phyloP scores from a whole-genome alignment of 139 green algal genomes.

The Haematococcus lacustris region DNA sequence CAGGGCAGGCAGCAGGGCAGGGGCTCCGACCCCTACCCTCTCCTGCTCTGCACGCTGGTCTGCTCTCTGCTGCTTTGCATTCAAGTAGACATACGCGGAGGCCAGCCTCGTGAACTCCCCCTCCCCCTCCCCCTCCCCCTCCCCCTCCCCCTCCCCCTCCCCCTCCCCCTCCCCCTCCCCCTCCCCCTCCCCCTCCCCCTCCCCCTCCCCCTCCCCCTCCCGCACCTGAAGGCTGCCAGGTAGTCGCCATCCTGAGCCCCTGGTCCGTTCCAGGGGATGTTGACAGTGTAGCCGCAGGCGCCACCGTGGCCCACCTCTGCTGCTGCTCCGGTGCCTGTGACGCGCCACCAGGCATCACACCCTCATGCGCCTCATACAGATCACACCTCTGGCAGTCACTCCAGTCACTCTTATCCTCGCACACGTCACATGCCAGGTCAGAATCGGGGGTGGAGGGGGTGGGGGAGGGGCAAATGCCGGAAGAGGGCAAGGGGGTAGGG shows the following conservation, averaged over 20 bases:
- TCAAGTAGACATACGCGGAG: neutral
- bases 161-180: too few species aligned
- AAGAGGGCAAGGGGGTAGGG: neutral
- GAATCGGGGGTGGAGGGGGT: neutral
- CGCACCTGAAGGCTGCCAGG: conserved; percentile 49
- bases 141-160: too few species aligned
- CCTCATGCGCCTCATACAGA: neutral
- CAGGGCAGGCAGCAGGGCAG: neutral
- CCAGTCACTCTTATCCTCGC: neutral
- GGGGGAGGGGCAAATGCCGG: too few species aligned
- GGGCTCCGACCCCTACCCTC: too few species aligned
- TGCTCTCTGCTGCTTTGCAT: neutral
- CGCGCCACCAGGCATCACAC: neutral
- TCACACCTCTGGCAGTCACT: neutral
- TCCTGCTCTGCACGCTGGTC: neutral
- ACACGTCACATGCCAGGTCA: neutral
- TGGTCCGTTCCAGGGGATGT: conserved; percentile 57
- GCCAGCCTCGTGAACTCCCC: neutral
- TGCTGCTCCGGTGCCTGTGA: conserved; percentile 47
- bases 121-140: too few species aligned
- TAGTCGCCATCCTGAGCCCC: conserved; percentile 58
- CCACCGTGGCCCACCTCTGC: conserved; percentile 25
- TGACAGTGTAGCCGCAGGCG: conserved; percentile 57
- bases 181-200: too few species aligned
- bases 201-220: too few species aligned